Evolutionary conservation across 2,329 filamentous ascomycete species (phyloP).

Genomic region (Cladophialophora carrionii): DNA sequence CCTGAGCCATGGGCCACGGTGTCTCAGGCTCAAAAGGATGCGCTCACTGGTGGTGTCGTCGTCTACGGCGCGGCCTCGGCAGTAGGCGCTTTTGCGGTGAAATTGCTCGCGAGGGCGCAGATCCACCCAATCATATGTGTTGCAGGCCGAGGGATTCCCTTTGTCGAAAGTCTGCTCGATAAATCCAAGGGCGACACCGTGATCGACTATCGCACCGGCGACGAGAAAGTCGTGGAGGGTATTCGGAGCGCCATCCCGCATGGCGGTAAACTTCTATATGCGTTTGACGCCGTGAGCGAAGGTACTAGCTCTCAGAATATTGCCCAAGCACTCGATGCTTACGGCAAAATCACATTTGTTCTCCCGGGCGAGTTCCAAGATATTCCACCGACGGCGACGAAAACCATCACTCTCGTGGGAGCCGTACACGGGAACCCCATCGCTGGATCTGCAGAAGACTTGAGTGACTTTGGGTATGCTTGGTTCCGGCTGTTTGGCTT

Average conservation of each 20-base stretch:
- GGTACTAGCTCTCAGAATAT: slow-evolving; percentile 46
- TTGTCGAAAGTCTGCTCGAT: slow-evolving; percentile 59
- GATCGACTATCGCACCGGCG: slow-evolving; percentile 63
- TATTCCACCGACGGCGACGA: slow-evolving; percentile 2
- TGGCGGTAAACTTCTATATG: slow-evolving; percentile 53
- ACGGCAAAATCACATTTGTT: not conserved
- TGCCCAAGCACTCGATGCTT: slow-evolving; percentile 1
- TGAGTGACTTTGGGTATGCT: slow-evolving; percentile 50
- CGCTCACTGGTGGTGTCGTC: slow-evolving; percentile 43
- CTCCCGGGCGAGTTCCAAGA: not conserved
- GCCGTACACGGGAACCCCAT: not conserved
- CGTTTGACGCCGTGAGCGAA: slow-evolving; percentile 59
- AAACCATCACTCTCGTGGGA: slow-evolving; percentile 5
- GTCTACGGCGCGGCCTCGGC: slow-evolving; percentile 61
- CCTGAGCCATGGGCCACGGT: slow-evolving; percentile 25
- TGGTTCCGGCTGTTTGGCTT: slow-evolving; percentile 52
- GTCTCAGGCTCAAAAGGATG: not conserved
- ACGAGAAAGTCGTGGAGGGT: slow-evolving; percentile 53
- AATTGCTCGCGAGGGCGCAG: slow-evolving; percentile 58
- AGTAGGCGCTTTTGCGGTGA: slow-evolving; percentile 62
- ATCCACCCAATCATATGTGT: slow-evolving; percentile 66
- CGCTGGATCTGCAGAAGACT: not conserved
- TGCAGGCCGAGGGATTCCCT: slow-evolving; percentile 56
- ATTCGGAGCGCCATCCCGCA: slow-evolving; percentile 50
- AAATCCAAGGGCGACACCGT: slow-evolving; percentile 59